Evolutionary conservation across 176 grass and related monocot genomes (phyloP).

Genomic region (Ensete glaucum): DNA sequence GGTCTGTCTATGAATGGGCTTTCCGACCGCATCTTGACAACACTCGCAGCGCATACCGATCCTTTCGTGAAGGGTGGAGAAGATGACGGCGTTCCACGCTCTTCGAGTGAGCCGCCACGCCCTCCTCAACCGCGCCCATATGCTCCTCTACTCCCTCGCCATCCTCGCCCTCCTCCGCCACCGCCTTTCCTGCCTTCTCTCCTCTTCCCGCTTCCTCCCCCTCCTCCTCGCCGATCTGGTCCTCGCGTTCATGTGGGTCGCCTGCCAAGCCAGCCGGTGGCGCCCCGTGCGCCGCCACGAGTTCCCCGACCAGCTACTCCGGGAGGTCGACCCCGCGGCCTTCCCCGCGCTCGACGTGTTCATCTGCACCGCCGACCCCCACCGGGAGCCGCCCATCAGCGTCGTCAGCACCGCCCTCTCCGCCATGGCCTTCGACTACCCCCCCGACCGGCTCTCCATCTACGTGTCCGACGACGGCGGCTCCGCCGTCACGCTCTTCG

Average conservation of each 20-base stretch:
- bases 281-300: slow-evolving; percentile 29
- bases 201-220: background rate
- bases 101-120: background rate
- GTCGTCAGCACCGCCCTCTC: slow-evolving; percentile 65
- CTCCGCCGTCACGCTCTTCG: slow-evolving; percentile 40
- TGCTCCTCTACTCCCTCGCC: slow-evolving; percentile 14
- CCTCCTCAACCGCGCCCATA: slow-evolving; percentile 17
- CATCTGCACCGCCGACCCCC: slow-evolving; percentile 47
- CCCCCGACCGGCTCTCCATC: slow-evolving; percentile 29
- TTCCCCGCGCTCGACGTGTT: slow-evolving; percentile 33
- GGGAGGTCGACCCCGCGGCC: background rate
- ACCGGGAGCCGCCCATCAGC: slow-evolving; percentile 35
- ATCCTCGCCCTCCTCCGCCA: slow-evolving; percentile 1
- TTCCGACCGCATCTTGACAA: no score
- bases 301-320: slow-evolving; percentile 19
- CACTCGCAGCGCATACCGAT: no score
- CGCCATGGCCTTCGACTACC: slow-evolving; percentile 83
- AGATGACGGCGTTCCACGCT: slow-evolving; percentile 16
- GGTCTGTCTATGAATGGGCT: no score
- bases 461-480: slow-evolving; percentile 80
- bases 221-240: slow-evolving; percentile 29
- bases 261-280: slow-evolving; percentile 27
- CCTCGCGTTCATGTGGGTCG: slow-evolving; percentile 23
- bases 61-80: background rate
- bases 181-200: background rate